phyloP scores from a whole-genome alignment of 2,329 filamentous ascomycete genomes.

The Torrubiellomyces zombiae region DNA sequence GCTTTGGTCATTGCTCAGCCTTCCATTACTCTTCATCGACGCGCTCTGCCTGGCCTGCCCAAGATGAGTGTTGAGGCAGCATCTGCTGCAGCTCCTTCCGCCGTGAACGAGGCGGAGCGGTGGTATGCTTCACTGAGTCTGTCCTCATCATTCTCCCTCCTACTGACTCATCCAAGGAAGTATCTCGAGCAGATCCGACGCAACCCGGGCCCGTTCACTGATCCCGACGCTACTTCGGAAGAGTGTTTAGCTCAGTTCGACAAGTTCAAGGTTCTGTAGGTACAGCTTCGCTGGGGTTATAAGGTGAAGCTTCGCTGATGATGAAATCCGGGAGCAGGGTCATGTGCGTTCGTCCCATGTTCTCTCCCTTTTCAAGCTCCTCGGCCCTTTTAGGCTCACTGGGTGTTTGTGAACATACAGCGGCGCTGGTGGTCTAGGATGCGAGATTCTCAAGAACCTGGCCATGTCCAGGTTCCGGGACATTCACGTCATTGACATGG shows the following conservation, averaged over 20 bases:
- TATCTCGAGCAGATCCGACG: slow-evolving; percentile 70
- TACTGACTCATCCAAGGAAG: too few relatives aligned
- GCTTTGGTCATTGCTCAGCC: too few relatives aligned
- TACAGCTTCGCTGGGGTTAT: too few relatives aligned
- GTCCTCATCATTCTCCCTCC: too few relatives aligned
- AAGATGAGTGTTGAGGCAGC: slow-evolving; percentile 12
- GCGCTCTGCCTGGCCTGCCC: too few relatives aligned
- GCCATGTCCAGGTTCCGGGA: slow-evolving; percentile 90
- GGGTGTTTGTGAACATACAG: slow-evolving; percentile 25
- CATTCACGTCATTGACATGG: slow-evolving; percentile 99
- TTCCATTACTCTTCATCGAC: too few relatives aligned
- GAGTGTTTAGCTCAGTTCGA: slow-evolving; percentile 42
- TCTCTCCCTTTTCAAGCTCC: slow-evolving; percentile 2
- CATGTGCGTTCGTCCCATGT: slow-evolving; percentile 23
- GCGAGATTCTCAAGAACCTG: slow-evolving; percentile 91
- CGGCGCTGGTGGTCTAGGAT: slow-evolving; percentile 84
- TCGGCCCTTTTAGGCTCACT: neutral
- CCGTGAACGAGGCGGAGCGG: slow-evolving; percentile 14
- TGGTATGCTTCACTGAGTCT: slow-evolving; percentile 13
- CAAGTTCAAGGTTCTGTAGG: slow-evolving; percentile 59
- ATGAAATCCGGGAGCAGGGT: slow-evolving; percentile 23
- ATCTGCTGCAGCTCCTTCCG: slow-evolving; percentile 2
- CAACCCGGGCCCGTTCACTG: slow-evolving; percentile 65
- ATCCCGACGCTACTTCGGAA: slow-evolving; percentile 38
- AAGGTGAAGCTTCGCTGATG: too few relatives aligned